Evolutionary conservation across 169 alveolate species (phyloP), one percentile per base, ranked within the genome.

Genomic region (Hepatocystis sp.): DNA sequence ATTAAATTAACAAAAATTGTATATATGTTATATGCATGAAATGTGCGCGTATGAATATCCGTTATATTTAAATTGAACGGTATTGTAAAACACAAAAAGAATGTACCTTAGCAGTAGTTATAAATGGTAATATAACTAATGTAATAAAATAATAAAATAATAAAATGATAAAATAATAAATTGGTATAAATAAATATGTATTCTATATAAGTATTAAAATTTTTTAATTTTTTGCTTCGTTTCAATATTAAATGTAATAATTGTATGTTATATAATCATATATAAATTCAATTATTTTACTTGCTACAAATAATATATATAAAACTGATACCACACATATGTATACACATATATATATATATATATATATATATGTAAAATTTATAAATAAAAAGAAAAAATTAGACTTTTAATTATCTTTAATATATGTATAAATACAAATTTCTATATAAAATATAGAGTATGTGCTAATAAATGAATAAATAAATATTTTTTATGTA

Each of bases 271-370:
- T 56, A 67, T 56, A 56, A 47, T 25, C 58, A 49, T 39, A 42
- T 56, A 67, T 47, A 39, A 39, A 56, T n/a, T 56, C 58, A 40
- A 56, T 46, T 67, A 67, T 67, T 67, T 49, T 47, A 40, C 36
- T 28, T 30, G 11, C 65, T 30, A 66, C 67, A 34, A 51, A 63
- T 28, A 1, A 21, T 32, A 36, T 32, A 71, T 52, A 61, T 3
- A 32, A 52, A 53, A 17, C 2, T 11, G 8, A 36, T 40, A n/a
- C 25, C 34, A 40, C 51, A 40, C 11, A 19, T 2, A 40, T 11
- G 7, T 17, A 66, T 4, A 36, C n/a, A 40, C 4, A 47, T 21
- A 28, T 52, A 30, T 13, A 51, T 27, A 27, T 21, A 52, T 51
- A 13, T 40, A 27, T 13, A n/a, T 15, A 65, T 17, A 13, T 11